Evolutionary conservation across 2,329 filamentous ascomycete species (phyloP).

Genomic region (Boeremia lycopersici): DNA sequence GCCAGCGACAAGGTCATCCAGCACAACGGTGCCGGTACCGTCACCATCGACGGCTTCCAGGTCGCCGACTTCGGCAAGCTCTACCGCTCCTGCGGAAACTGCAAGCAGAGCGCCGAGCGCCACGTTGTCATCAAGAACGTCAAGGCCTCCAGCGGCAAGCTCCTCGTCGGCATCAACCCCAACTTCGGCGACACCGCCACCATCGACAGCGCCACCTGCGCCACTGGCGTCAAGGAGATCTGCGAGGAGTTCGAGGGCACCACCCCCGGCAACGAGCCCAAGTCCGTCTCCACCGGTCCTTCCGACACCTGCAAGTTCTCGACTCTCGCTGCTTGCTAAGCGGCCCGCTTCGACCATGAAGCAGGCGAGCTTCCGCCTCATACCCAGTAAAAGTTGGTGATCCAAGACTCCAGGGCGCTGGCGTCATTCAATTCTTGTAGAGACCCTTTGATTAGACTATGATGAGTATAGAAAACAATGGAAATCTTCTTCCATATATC

Average conservation of each 20-base stretch:
- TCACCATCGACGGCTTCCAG: slow-evolving; percentile 40
- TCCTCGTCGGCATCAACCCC: slow-evolving; percentile 55
- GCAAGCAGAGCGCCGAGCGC: slow-evolving; percentile 53
- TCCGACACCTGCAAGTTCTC: slow-evolving; percentile 28
- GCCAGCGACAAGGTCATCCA: slow-evolving; percentile 50
- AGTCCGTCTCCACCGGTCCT: slow-evolving; percentile 19
- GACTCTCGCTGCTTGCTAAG: slow-evolving; percentile 30
- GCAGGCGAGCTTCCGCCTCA: not conserved
- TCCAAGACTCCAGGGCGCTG: slow-evolving; percentile 15
- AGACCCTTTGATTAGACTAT: slow-evolving; percentile 11
- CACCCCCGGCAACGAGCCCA: slow-evolving; percentile 25
- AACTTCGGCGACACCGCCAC: slow-evolving; percentile 57
- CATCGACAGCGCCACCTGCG: slow-evolving; percentile 30
- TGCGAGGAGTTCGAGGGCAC: slow-evolving; percentile 34
- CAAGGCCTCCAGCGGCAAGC: slow-evolving; percentile 48
- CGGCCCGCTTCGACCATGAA: not conserved
- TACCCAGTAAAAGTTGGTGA: slow-evolving; percentile 2
- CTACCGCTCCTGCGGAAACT: slow-evolving; percentile 54
- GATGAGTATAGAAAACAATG: not conserved
- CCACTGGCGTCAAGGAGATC: slow-evolving; percentile 24
- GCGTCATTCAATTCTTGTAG: slow-evolving; percentile 26
- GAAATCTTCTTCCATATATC: not conserved
- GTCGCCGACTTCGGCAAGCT: slow-evolving; percentile 45
- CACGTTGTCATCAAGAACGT: slow-evolving; percentile 52
- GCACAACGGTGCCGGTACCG: slow-evolving; percentile 48